These are phyloP conservation scores for Tetracladium marchalianum DNA, from an alignment of 495 filamentous ascomycete species.

Conservation along the genomic window DNA sequence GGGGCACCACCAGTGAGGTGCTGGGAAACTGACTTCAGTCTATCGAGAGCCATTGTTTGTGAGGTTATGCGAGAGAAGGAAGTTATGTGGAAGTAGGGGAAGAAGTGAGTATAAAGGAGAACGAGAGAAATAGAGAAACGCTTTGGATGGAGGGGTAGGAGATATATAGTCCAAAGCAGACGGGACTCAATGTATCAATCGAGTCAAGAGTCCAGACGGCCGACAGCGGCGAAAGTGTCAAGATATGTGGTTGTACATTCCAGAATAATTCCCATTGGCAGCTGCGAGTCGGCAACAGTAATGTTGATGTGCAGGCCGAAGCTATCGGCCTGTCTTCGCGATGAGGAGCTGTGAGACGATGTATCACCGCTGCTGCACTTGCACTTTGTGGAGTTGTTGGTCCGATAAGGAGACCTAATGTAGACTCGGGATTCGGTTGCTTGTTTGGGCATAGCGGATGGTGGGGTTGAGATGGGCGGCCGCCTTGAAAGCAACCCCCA, in stretches of 20 bases:
- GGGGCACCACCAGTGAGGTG: conserved; percentile 48
- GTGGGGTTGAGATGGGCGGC: conserved; percentile 2
- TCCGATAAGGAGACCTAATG: conserved; percentile 4
- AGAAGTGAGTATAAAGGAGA: neutral
- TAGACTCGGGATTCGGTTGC: conserved; percentile 3
- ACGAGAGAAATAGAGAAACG: neutral
- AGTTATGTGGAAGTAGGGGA: neutral
- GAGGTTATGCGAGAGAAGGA: neutral
- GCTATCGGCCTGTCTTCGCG: conserved; percentile 4
- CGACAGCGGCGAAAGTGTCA: too few relatives aligned
- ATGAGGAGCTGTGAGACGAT: neutral
- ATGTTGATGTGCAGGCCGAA: conserved; percentile 8
- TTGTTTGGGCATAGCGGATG: conserved; percentile 7
- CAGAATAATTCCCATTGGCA: conserved; percentile 12
- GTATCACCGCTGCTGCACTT: conserved; percentile 4
- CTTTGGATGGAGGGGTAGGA: neutral
- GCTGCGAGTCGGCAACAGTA: conserved; percentile 6
- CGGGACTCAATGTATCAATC: conserved; percentile 19
- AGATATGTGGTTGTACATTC: conserved; percentile 1
- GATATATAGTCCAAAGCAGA: conserved; percentile 10
- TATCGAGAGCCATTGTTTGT: conserved; percentile 52
- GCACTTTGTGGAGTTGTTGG: conserved; percentile 10
- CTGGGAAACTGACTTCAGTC: conserved; percentile 56
- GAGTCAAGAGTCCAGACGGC: conserved; percentile 6
- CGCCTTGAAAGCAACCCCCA: too few relatives aligned